Evolutionary conservation across 1,284 basidiomycete genomes (phyloP), one percentile per base, ranked within the genome.

Genomic region (Trichosporon sp.): DNA sequence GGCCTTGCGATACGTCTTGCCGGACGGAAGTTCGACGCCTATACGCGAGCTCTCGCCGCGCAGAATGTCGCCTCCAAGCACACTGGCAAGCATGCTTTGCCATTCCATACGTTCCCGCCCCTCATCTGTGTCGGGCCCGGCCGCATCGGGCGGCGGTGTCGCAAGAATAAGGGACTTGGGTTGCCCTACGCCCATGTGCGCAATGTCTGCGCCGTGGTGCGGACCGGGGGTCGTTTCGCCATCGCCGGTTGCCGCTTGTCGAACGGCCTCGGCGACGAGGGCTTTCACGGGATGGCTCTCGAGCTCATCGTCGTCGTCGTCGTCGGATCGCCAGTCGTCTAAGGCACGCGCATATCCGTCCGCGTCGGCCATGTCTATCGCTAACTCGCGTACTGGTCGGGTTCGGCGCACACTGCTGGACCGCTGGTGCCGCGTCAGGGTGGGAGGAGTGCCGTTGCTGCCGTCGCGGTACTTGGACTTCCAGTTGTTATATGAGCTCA

Each of bases 11-110:
- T 77, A 92, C 88, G 67, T 87, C 86, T 71, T 90, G 87, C 69
- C 89, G 87, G 79, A 90, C 87, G 75, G 93, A 85, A 56, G 89
- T 89, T 76, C 90, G 66, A 91, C 90, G 5, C 83, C 84, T 76
- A 96, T 95, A 70, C 96, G 90, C 21, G 91, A 92, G 84, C 94
- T 96, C 85, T 98, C 96, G 1, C 92, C 91, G 80, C 91, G 93
- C 72, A 98, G 88, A 5, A 98, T 94, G 79, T 98, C 94, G 14
- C 96, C 95, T 48, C 90, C 90, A 38, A 98, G 87, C 26, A 98
- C 95, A 48, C 94, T 96, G 8, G 92, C 90, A 51, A 98, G 88
- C 90, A 97, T 92, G 48, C 91, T 91, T 83, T 96, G 93, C 95
- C 95, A 98, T 83, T 96, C 94, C 64, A 96, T 85, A 35, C 95